Evolutionary conservation across 805 yeast species (phyloP).

Genomic region (Metschnikowia lochheadii): DNA sequence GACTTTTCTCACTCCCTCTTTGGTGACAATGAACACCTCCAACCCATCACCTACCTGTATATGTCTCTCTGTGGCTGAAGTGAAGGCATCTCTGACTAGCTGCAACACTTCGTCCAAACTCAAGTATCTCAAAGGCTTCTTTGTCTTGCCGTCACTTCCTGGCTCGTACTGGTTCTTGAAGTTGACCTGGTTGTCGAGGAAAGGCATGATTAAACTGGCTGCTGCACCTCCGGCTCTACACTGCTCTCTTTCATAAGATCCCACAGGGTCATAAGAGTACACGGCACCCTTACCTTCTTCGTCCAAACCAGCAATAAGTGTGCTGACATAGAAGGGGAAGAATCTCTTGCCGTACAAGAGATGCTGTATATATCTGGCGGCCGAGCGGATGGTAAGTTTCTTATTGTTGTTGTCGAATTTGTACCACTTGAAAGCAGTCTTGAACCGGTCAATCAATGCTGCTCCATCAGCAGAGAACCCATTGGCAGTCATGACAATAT

Average conservation of each 20-base stretch:
- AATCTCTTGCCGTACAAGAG: conserved; percentile 87
- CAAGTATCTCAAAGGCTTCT: conserved; percentile 59
- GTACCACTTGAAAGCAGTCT: conserved; percentile 78
- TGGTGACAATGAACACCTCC: conserved; percentile 85
- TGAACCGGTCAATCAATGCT: conserved; percentile 74
- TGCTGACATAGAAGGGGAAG: conserved; percentile 95
- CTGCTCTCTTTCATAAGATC: conserved; percentile 95
- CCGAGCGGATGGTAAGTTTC: conserved; percentile 60
- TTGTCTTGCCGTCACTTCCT: conserved; percentile 61
- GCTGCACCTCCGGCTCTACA: conserved; percentile 99
- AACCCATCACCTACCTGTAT: conserved; percentile 97
- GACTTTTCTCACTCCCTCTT: conserved; percentile 85
- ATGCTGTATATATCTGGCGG: conserved; percentile 90
- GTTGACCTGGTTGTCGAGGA: conserved; percentile 94
- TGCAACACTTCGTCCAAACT: conserved; percentile 79
- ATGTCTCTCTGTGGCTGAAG: conserved; percentile 97
- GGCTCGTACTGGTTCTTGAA: conserved; percentile 92
- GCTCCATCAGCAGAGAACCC: conserved; percentile 96
- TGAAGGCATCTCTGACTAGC: conserved; percentile 88
- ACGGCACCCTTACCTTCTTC: conserved; percentile 90
- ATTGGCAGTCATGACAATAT: conserved; percentile 82
- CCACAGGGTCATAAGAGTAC: conserved; percentile 96
- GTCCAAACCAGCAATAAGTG: conserved; percentile 91
- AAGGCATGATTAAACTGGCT: conserved; percentile 93
- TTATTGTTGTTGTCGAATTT: conserved; percentile 79